Conservation (phyloP, 305 asterid genomes). For the Solanum hybrid region DNA sequence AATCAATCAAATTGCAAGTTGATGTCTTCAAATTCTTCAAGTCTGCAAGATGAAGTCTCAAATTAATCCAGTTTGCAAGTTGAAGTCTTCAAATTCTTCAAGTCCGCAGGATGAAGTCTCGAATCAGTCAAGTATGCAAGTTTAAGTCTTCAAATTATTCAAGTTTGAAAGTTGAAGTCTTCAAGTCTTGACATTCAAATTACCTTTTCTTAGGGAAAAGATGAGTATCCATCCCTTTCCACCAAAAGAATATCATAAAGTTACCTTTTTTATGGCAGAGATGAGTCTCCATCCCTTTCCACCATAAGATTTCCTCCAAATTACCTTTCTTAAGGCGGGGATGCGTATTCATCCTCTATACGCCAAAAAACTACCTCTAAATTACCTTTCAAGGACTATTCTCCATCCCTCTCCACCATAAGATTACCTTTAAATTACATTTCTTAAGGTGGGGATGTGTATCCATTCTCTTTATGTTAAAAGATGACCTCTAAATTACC, state of each 20-base stretch:
- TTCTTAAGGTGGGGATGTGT: background rate
- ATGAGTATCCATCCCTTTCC: background rate
- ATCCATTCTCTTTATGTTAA: background rate
- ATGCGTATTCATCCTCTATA: background rate
- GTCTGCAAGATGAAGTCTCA: background rate
- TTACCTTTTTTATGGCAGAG: background rate
- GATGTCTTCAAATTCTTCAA: background rate
- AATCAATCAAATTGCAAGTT: background rate
- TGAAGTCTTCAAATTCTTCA: background rate
- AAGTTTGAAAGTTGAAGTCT: background rate
- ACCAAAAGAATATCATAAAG: background rate
- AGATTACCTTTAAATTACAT: background rate
- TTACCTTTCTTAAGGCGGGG: background rate
- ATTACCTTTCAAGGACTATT: background rate
- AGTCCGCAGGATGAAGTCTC: background rate
- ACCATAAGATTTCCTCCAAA: background rate
- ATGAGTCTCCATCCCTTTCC: background rate
- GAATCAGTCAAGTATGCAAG: background rate
- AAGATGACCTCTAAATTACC: background rate
- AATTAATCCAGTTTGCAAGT: background rate
- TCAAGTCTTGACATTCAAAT: background rate
- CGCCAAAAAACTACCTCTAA: background rate
- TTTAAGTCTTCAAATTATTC: background rate
- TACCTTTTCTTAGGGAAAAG: background rate
- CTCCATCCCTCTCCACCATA: background rate